These are phyloP conservation scores for Aspergillus novoparasiticus DNA, from an alignment of 2,329 filamentous ascomycete species.

Conservation along the genomic window DNA sequence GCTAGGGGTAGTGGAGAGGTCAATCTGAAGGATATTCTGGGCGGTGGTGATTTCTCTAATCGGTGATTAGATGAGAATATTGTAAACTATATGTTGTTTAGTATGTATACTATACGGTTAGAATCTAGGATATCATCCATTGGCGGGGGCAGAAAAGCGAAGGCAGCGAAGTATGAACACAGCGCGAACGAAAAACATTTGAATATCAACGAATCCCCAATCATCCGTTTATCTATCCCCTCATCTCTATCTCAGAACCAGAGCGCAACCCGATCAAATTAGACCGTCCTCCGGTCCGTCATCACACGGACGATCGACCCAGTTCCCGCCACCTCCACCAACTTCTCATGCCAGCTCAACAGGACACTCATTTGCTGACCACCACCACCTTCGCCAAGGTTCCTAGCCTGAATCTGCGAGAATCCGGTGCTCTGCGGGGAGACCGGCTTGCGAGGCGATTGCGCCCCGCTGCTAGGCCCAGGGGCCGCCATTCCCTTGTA, in stretches of 20 bases:
- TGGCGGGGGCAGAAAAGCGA: conserved; percentile 4
- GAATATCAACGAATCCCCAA: background rate
- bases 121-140: conserved; percentile 1
- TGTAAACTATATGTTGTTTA: conserved; percentile 24
- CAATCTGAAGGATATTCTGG: conserved; percentile 82
- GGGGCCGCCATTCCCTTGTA: conserved; percentile 82
- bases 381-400: conserved; percentile 66
- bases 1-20: conserved; percentile 81
- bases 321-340: conserved; percentile 88
- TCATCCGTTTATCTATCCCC: conserved; percentile 3
- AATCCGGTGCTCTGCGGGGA: conserved; percentile 85
- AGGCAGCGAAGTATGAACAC: conserved; percentile 3
- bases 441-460: conserved; percentile 55
- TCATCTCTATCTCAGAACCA: background rate
- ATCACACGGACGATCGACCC: conserved; percentile 94
- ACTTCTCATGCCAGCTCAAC: conserved; percentile 98
- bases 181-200: conserved; percentile 1
- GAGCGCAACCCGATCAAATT: too few relatives aligned
- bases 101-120: conserved; percentile 14
- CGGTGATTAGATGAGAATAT: conserved; percentile 9
- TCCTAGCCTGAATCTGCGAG: conserved; percentile 70
- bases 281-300: conserved; percentile 93
- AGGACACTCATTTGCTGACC: conserved; percentile 94
- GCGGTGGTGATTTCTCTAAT: conserved; percentile 43
- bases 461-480: conserved; percentile 41